Conservation (phyloP, 495 filamentous ascomycete species). For the Cercophora sp. region DNA sequence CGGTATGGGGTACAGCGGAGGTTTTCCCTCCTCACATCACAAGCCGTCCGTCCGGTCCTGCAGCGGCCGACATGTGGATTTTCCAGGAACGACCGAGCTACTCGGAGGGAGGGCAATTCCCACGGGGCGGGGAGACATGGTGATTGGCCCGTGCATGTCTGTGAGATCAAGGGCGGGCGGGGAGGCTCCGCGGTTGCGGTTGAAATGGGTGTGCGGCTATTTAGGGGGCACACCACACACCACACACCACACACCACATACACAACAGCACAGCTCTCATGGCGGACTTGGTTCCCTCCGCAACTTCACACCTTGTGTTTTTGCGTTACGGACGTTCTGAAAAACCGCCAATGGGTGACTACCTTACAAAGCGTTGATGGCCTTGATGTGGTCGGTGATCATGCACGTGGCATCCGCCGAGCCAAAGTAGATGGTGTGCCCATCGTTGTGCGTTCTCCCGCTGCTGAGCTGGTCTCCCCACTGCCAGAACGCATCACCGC, state of each 20-base stretch:
- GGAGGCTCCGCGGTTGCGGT: constrained; percentile 21
- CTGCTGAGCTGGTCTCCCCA: constrained; percentile 52
- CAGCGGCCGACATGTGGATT: too few relatives aligned
- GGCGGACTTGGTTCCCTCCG: too few relatives aligned
- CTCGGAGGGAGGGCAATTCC: neutral
- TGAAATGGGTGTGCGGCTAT: constrained; percentile 12
- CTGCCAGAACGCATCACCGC: constrained; percentile 62
- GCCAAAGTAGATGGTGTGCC: constrained; percentile 56
- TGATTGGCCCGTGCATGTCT: constrained; percentile 10
- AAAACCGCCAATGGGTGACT: neutral
- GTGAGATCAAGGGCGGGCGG: constrained; percentile 13
- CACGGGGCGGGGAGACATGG: neutral
- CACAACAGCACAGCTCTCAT: too few relatives aligned
- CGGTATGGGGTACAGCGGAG: neutral
- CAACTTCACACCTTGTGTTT: too few relatives aligned
- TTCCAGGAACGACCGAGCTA: neutral
- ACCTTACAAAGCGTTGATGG: constrained; percentile 29
- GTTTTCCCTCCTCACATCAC: neutral
- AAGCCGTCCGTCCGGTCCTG: too few relatives aligned
- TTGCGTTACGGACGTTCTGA: neutral
- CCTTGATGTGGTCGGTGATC: constrained; percentile 56
- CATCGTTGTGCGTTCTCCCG: constrained; percentile 52
- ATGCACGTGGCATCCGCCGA: constrained; percentile 50
- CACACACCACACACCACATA: too few relatives aligned
- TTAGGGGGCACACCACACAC: neutral